Evolutionary conservation across 2,329 filamentous ascomycete species (phyloP).

Genomic region (Claviceps sp.): DNA sequence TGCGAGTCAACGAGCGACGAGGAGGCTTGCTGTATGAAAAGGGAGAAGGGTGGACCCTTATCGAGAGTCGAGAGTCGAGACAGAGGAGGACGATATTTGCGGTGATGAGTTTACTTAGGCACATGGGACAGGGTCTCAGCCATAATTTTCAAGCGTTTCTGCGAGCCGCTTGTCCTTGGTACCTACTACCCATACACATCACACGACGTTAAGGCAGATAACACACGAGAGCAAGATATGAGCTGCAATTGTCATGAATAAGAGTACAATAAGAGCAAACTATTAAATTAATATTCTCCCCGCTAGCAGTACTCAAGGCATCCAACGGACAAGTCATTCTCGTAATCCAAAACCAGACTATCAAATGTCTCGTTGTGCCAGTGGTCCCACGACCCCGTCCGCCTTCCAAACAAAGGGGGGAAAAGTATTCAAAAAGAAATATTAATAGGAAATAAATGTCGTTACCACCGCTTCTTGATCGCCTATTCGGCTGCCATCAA

Average conservation of each 20-base stretch:
- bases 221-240: no score
- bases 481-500: background rate
- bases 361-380: conserved; percentile 12
- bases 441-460: conserved; percentile 5
- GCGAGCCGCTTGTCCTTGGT: no score
- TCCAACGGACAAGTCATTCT: conserved; percentile 4
- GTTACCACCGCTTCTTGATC: conserved; percentile 4
- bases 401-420: background rate
- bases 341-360: conserved; percentile 10
- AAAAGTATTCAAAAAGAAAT: background rate
- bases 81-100: no score
- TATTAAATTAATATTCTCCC: conserved; percentile 3
- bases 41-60: no score
- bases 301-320: conserved; percentile 11
- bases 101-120: no score
- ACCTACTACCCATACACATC: no score
- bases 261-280: conserved; percentile 13
- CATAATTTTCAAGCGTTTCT: no score
- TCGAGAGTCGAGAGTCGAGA: no score
- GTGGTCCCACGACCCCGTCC: conserved; percentile 1
- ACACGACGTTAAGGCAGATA: no score
- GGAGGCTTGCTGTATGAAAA: no score
- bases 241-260: no score
- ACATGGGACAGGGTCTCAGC: no score
- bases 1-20: conserved; percentile 30